Conservation (phyloP, 2,329 filamentous ascomycete species). For the Alternaria viburni region DNA sequence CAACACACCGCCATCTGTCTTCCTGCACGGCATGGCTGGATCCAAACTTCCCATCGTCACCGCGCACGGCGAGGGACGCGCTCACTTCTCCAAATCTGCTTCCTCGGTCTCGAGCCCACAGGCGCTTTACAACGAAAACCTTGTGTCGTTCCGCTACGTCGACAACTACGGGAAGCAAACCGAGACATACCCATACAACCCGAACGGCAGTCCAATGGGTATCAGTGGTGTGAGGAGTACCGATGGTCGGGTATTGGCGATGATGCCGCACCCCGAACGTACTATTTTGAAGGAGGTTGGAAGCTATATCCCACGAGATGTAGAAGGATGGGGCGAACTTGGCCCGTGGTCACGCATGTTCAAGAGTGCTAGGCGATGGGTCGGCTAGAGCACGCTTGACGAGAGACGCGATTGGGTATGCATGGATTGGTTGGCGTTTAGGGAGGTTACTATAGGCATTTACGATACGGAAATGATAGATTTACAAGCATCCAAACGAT, state of each 20-base stretch:
- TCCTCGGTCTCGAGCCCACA: slow-evolving; percentile 53
- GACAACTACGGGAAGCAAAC: slow-evolving; percentile 81
- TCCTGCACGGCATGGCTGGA: slow-evolving; percentile 86
- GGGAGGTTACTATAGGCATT: neutral
- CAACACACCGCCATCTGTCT: slow-evolving; percentile 67
- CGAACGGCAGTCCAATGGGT: slow-evolving; percentile 81
- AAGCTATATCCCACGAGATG: slow-evolving; percentile 73
- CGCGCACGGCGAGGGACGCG: slow-evolving; percentile 90
- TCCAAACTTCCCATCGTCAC: slow-evolving; percentile 84
- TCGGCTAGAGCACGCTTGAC: slow-evolving; percentile 58
- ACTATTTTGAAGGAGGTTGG: slow-evolving; percentile 80
- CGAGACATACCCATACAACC: slow-evolving; percentile 86
- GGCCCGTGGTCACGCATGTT: slow-evolving; percentile 89
- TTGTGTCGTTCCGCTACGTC: slow-evolving; percentile 81
- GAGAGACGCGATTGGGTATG: neutral
- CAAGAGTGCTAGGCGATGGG: slow-evolving; percentile 86
- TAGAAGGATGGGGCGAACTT: slow-evolving; percentile 75
- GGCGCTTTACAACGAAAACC: slow-evolving; percentile 66
- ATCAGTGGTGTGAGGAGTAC: slow-evolving; percentile 79
- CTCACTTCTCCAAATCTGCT: slow-evolving; percentile 54
- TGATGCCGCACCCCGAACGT: slow-evolving; percentile 96
- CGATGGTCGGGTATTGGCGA: slow-evolving; percentile 80
- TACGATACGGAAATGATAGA: slow-evolving; percentile 6
- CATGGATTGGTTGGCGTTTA: slow-evolving; percentile 3
- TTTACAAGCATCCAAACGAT: neutral